Evolutionary conservation across 176 grass and related monocot genomes (phyloP).

Genomic region (Avena insularis): DNA sequence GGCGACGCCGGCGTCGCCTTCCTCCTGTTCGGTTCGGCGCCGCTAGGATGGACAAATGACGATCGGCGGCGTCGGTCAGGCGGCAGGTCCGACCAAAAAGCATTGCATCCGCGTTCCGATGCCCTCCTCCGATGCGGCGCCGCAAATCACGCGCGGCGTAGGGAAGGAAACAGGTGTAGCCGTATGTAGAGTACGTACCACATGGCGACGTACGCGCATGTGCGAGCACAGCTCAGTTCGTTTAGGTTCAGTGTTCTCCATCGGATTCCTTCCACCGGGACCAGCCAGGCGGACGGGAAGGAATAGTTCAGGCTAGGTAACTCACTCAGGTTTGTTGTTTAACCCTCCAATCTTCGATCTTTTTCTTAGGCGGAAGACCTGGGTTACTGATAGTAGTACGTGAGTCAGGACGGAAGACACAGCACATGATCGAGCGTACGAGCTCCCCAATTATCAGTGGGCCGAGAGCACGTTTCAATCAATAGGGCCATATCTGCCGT

Average conservation of each 20-base stretch:
- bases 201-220: not conserved
- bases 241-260: not conserved
- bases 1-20: not conserved
- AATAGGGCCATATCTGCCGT: not conserved
- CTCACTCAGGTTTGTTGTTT: too few relatives aligned
- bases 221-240: not conserved
- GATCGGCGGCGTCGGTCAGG: not conserved
- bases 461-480: not conserved
- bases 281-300: not conserved
- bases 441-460: not conserved
- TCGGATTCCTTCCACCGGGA: slow-evolving; percentile 12
- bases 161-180: too few relatives aligned
- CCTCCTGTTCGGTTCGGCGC: not conserved
- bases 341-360: not conserved
- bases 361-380: not conserved
- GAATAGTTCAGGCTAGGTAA: not conserved
- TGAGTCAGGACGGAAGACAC: not conserved
- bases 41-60: not conserved
- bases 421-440: not conserved
- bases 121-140: not conserved
- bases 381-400: not conserved
- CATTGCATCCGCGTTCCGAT: not conserved
- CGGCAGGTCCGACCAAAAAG: not conserved
- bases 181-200: not conserved
- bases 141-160: not conserved